Conservation (phyloP, 73 alveolate genomes). For the Tetrahymena thermophila region DNA sequence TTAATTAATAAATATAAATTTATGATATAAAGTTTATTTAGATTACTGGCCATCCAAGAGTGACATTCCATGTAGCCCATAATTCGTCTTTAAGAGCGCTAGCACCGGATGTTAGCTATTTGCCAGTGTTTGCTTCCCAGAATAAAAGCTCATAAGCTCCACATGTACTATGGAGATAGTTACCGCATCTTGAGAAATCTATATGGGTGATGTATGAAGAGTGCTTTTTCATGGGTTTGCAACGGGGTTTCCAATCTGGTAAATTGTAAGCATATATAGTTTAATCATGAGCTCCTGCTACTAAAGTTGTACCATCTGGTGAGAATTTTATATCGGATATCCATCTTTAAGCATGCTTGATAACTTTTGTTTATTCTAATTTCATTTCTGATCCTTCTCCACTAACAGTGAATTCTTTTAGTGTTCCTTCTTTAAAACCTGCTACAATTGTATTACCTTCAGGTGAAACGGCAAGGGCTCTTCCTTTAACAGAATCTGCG, state of each 20-base stretch:
- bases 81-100: constrained; percentile 58
- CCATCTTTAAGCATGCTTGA: constrained; percentile 47
- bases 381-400: constrained; percentile 42
- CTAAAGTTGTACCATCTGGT: constrained; percentile 87
- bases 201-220: constrained; percentile 75
- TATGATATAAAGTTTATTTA: no score
- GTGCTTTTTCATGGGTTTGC: constrained; percentile 54
- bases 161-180: constrained; percentile 76
- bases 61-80: constrained; percentile 88
- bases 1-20: no score
- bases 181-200: constrained; percentile 82
- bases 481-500: constrained; percentile 59
- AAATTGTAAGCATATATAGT: constrained; percentile 69
- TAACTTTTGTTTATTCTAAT: constrained; percentile 27
- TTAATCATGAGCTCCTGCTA: constrained; percentile 89
- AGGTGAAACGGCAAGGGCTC: constrained; percentile 75
- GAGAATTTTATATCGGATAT: constrained; percentile 89
- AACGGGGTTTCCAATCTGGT: constrained; percentile 45
- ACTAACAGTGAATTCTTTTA: constrained; percentile 49
- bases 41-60: constrained; percentile 90
- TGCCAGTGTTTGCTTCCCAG: constrained; percentile 64
- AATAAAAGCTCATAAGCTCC: constrained; percentile 92
- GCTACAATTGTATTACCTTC: constrained; percentile 80
- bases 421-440: constrained; percentile 95
- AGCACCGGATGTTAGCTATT: constrained; percentile 76